Base-by-base conservation (phyloP, 805 yeast species). In the Lachancea sp. region DNA sequence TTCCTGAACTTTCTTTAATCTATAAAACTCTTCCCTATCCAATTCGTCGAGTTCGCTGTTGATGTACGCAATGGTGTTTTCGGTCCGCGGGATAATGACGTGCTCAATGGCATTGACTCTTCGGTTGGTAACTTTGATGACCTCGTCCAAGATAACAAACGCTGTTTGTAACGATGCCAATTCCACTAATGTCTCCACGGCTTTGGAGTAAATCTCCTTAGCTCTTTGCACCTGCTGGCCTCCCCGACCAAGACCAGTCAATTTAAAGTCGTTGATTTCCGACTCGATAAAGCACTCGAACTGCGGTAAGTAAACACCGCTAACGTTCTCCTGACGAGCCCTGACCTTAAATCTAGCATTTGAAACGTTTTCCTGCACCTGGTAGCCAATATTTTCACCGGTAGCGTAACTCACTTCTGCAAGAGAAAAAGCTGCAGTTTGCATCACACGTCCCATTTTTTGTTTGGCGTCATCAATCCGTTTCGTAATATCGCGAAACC, bases 21-120 rank as follows among this genome's bases (percentile, higher is more conserved):
- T 75, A 69, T 89, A 92, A 61, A 90, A 90, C 67, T 90, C 98
- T 68, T 90, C 98, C 75, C 98, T 83, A 63, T 92, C 97, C 63
- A 92, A 75, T 68, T 90, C 98, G 66, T 92, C 98, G 60, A 90
- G 75, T 65, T 90, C 98, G 24, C 96, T 84, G 64, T 88, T 89
- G 71, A 90, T 90, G 67, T 90, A 78, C 40, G 74, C 69, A 56
- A 90, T 90, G 21, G 98, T 90, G 67, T 90, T 90, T 64, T 92
- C 97, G 2, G 97, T 92, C 67, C 97, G 78, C 52, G 98, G 98
- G 46, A 90, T 90, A 55, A 90, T 89, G 34, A 90, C 97, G 59
- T 90, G 97, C 69, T 90, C 98, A 65, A 90, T 90, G 47, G 98
- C 97, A 63, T 90, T 90, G 57, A 90, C 98, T 74, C 98, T 85